Base-by-base conservation (phyloP, 768 basidiomycete species). In the Hericium rajendrae region DNA sequence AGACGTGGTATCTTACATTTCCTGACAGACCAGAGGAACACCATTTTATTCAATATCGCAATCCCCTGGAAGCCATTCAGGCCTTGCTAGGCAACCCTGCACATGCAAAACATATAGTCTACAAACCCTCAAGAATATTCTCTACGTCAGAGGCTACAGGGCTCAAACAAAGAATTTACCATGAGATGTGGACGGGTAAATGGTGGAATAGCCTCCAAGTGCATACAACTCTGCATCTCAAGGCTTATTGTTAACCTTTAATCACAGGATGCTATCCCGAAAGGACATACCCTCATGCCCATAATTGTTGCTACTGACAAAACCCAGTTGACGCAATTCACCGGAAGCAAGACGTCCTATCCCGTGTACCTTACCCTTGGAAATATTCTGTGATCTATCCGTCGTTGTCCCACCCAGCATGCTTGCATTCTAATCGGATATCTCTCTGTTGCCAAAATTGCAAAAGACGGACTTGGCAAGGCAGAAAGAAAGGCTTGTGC, bases 281-380 rank as follows among this genome's bases (percentile, higher is more conserved):
- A 37, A 2, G 62, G 65, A 15, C 46, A 60, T 1, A 63, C 59
- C 2, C 39, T 65, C 6, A 43, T 64, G 0, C 60, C 64, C 0
- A 52, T 64, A 20, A 62, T 66, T 9, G n/a, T 62, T 8, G 50
- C 58, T 3, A 60, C 61, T 0, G 59, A 67, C 55, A 67, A 67
- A 48, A 66, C 63, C 0, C 55, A 62, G 48, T 53, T 64, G 15
- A 58, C 64, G 4, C 59, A 60, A 55, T 65, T 65, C 52, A 41
- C 8, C 1, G 49, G 56, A 3, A 57, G 65, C 38, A 51, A 63
- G 43, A 38, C 51, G 8, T 67, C 67, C 16, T 68, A 66, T 57
- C 69, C 70, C 6, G 64, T 71, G 13, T 71, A 71, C 50, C 48
- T 71, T 1, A 63, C 67, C 2, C 60, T 70, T 28, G 68, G 65